Conservation (phyloP, 257 asterid species). For the Solanum medicagineum region DNA sequence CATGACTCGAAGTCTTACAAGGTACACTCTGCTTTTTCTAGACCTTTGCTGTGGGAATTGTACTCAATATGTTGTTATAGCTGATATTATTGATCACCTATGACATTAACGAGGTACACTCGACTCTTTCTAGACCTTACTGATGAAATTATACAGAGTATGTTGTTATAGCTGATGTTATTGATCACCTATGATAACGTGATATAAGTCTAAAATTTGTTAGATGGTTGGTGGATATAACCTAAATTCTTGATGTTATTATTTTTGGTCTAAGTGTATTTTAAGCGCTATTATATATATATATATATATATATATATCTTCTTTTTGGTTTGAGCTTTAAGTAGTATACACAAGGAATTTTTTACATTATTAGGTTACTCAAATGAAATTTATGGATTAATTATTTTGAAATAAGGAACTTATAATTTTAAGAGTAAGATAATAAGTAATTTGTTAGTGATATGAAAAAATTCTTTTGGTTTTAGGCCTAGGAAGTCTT, state of each 20-base stretch:
- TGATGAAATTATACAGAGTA: neutral
- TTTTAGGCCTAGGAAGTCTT: neutral
- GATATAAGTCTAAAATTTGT: neutral
- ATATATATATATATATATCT: neutral
- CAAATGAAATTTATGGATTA: neutral
- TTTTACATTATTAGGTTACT: neutral
- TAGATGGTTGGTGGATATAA: neutral
- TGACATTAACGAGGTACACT: too few relatives aligned
- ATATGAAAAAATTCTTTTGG: too few relatives aligned
- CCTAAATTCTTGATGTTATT: neutral
- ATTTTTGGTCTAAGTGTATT: neutral
- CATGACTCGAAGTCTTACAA: too few relatives aligned
- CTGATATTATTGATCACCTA: too few relatives aligned
- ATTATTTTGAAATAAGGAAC: neutral
- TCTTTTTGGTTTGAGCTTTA: neutral
- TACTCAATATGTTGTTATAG: too few relatives aligned
- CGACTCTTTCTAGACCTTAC: neutral
- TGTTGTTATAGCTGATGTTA: too few relatives aligned
- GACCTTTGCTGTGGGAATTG: too few relatives aligned
- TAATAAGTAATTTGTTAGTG: too few relatives aligned
- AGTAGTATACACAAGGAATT: neutral
- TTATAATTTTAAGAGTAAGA: neutral
- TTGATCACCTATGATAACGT: too few relatives aligned
- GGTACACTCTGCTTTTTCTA: too few relatives aligned
- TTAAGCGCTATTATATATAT: neutral